Conservation (phyloP, 177 flowering plant genomes). For the Tripterygium wilfordii region DNA sequence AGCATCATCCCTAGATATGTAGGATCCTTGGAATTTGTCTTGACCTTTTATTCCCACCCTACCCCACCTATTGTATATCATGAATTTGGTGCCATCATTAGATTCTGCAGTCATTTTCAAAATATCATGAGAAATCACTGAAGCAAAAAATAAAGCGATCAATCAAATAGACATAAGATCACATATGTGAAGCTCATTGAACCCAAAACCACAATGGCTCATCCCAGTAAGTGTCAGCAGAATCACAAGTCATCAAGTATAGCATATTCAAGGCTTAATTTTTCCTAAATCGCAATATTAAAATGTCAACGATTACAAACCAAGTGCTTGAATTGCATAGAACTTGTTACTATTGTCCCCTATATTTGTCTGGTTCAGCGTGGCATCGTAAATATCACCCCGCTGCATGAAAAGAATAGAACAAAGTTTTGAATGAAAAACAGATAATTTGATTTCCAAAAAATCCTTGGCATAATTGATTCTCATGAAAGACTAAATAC, state of each 20-base stretch:
- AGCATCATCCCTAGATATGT: conserved; percentile 43
- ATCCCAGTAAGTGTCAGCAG: too few species aligned
- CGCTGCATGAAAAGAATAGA: conserved; percentile 44
- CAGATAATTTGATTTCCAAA: too few species aligned
- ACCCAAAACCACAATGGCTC: too few species aligned
- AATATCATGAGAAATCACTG: too few species aligned
- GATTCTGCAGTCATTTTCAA: conserved; percentile 51
- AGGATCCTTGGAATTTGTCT: conserved; percentile 69
- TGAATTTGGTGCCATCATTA: conserved; percentile 59
- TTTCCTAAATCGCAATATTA: too few species aligned
- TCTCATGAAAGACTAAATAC: neutral
- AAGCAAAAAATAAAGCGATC: conserved; percentile 1
- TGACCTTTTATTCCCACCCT: conserved; percentile 94
- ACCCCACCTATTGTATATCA: conserved; percentile 89
- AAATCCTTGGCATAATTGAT: too few species aligned
- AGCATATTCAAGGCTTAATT: too few species aligned
- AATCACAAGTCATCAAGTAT: too few species aligned
- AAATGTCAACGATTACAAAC: too few species aligned
- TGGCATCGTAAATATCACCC: conserved; percentile 81
- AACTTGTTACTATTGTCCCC: conserved; percentile 89
- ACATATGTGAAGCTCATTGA: too few species aligned
- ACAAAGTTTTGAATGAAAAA: neutral
- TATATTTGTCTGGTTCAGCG: conserved; percentile 91
- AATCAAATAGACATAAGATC: too few species aligned
- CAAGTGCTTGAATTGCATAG: conserved; percentile 78